Percentiles rank a stretch among this genome's conserved stretches.
phyloP scores from a whole-genome alignment of 352 stramenopile species.

The Phytophthora sp. region DNA sequence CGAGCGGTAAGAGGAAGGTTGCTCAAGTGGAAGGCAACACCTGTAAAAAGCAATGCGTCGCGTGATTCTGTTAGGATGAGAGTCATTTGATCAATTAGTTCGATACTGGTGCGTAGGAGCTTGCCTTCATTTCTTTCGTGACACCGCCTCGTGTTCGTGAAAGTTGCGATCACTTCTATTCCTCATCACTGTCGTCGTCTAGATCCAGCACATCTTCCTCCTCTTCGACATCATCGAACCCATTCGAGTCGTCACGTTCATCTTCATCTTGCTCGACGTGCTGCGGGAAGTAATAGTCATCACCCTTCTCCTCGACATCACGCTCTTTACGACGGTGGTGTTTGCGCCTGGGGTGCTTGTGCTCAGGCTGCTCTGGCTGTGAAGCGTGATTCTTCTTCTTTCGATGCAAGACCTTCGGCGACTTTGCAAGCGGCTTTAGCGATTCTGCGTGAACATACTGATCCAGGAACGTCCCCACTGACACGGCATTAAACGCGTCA shows the following conservation, averaged over 20 bases:
- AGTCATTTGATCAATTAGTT: slow-evolving; percentile 5
- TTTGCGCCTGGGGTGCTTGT: neutral
- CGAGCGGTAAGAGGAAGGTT: slow-evolving; percentile 31
- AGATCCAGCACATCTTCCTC: slow-evolving; percentile 65
- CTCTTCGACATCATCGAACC: slow-evolving; percentile 47
- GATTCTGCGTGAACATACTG: slow-evolving; percentile 32
- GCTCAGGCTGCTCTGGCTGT: slow-evolving; percentile 9
- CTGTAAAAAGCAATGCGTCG: slow-evolving; percentile 42
- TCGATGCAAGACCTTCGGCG: slow-evolving; percentile 54
- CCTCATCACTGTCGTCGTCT: slow-evolving; percentile 42
- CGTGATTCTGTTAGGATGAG: slow-evolving; percentile 13
- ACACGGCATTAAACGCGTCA: slow-evolving; percentile 59
- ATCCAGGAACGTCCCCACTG: slow-evolving; percentile 63
- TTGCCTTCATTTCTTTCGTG: neutral
- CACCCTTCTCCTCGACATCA: slow-evolving; percentile 39
- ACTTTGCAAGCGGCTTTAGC: slow-evolving; percentile 61
- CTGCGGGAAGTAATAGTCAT: slow-evolving; percentile 57
- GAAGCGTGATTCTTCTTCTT: slow-evolving; percentile 30
- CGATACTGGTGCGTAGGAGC: slow-evolving; percentile 3
- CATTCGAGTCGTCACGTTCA: slow-evolving; percentile 37
- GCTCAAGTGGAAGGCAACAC: slow-evolving; percentile 58
- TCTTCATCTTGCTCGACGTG: slow-evolving; percentile 26
- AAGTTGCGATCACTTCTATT: slow-evolving; percentile 9
- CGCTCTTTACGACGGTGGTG: slow-evolving; percentile 20
- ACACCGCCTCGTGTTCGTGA: too few species aligned